Conservation (phyloP, 306 rosid genomes). For the Inga laurina region DNA sequence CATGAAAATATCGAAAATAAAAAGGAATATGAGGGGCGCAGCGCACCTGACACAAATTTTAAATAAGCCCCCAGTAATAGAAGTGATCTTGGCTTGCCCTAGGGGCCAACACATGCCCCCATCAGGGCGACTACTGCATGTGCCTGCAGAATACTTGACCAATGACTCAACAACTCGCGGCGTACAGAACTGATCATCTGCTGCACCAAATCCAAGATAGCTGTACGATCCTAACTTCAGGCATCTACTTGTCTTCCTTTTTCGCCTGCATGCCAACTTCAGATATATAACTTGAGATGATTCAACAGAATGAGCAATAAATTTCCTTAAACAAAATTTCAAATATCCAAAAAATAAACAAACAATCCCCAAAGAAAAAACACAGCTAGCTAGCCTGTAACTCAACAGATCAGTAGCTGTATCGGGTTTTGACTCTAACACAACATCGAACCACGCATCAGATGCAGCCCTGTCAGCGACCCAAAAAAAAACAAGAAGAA, state of each 20-base stretch:
- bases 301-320: no score
- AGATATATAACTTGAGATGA: background rate
- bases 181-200: slow-evolving; percentile 35
- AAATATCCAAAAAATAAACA: background rate
- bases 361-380: no score
- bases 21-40: no score
- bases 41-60: no score
- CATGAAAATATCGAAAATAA: no score
- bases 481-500: background rate
- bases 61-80: no score
- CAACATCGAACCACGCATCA: slow-evolving; percentile 87
- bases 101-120: no score
- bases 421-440: slow-evolving; percentile 45
- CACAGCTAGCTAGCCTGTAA: background rate
- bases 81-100: no score
- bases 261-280: slow-evolving; percentile 32
- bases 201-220: slow-evolving; percentile 85
- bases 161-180: no score
- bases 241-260: slow-evolving; percentile 46
- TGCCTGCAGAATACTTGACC: no score
- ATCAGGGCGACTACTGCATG: no score
- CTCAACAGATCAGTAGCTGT: background rate
- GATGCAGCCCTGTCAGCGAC: slow-evolving; percentile 71
- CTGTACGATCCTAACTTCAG: slow-evolving; percentile 86
- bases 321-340: background rate